Base-by-base conservation (phyloP, 75 land plant species). In the Picea glauca region DNA sequence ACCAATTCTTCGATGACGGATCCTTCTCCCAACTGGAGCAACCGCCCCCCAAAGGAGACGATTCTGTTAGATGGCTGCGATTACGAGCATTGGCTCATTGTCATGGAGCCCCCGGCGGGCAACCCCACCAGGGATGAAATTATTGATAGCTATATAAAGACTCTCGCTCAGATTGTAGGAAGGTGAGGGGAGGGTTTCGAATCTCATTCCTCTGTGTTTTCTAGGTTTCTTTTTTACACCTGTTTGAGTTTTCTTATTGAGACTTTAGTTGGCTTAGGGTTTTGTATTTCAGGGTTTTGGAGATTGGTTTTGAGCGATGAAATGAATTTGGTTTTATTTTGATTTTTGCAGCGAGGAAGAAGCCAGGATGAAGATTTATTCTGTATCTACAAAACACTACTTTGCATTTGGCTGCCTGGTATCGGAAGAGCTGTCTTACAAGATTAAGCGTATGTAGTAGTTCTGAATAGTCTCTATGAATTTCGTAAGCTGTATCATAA, bases 71-170 rank as follows among this genome's bases (percentile, higher is more conserved):
- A 85, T 35, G 90, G 87, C 0, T 85, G 87, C 38, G 90, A 88
- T 58, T 85, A 85, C 58, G 87, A 85, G 85, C 90, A 88, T 75
- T 88, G 87, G 90, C 87, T 83, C 50, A 79, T 85, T 13, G 85
- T 88, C 3, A 40, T 85, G 83, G 87, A 85, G 77, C 73, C 73
- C 26, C 87, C 90, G 17, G 60, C 78, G 20, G 79, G 72, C 8
- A 40, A 62, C 20, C 68, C 75, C 46, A 72, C 79, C 18, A 43
- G 85, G 23, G 88, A 86, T 35, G 84, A 83, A 59, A 86, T 86
- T 65, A 80, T 83, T 23, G 81, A 86, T 33, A 17, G 74, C 75
- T 86, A 86, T 58, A 78, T 83, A 43, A 80, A 83, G 78, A 80
- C 78, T 56, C 80, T 83, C 2, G 83, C 88, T 12, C 15, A 66